Percentiles rank a stretch among this genome's conserved stretches.
These are phyloP conservation scores for Lepidium campestre DNA, from an alignment of 441 rosid species.

Conservation along the genomic window DNA sequence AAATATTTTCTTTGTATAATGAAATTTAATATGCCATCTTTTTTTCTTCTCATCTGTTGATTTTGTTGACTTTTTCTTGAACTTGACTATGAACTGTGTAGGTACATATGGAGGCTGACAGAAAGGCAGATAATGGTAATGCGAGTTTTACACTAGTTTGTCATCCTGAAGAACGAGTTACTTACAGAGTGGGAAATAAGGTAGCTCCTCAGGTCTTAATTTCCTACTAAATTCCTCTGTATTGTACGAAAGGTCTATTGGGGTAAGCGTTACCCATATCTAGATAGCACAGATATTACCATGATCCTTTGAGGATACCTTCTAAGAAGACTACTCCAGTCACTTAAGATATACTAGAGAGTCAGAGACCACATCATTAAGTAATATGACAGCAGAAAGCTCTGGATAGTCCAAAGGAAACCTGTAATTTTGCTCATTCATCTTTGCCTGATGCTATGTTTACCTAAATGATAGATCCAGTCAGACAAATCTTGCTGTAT, in stretches of 20 bases:
- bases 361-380: background rate
- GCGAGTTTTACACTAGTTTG: constrained; percentile 32
- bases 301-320: background rate
- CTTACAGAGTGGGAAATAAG: constrained; percentile 78
- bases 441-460: background rate
- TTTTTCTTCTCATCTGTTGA: background rate
- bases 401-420: background rate
- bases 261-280: background rate
- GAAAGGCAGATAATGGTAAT: constrained; percentile 61
- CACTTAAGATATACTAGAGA: background rate
- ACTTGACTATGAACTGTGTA: constrained; percentile 21
- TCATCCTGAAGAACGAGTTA: constrained; percentile 55
- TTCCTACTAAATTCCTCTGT: background rate
- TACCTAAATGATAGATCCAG: background rate
- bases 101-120: constrained; percentile 97
- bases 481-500: background rate
- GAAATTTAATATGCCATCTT: background rate
- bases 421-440: background rate
- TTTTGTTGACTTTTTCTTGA: background rate
- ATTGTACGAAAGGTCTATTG: background rate
- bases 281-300: background rate
- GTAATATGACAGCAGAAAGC: background rate
- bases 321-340: background rate
- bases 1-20: background rate
- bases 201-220: constrained; percentile 27